Conservation (phyloP, 306 rosid genomes). For the Fragaria iinumae region DNA sequence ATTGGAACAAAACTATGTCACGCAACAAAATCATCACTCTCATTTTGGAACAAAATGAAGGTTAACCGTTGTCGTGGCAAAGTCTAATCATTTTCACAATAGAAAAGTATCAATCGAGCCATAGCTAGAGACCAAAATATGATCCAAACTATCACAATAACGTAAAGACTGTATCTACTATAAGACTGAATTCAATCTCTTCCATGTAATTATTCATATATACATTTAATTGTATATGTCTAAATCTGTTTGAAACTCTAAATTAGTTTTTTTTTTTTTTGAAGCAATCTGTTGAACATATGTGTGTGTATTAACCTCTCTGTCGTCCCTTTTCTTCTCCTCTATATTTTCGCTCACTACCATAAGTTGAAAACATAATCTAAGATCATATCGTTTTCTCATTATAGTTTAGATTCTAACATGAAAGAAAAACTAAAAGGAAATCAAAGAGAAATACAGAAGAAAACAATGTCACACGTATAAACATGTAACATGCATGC, state of each 20-base stretch:
- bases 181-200: no score
- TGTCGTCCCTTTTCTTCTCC: background rate
- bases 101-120: slow-evolving; percentile 12
- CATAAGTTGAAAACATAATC: background rate
- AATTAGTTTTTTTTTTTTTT: no score
- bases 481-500: slow-evolving; percentile 3
- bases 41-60: background rate
- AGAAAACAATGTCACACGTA: background rate
- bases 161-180: no score
- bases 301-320: no score
- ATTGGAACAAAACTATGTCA: slow-evolving; percentile 22
- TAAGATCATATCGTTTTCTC: background rate
- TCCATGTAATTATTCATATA: no score
- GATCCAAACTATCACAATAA: background rate
- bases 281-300: no score
- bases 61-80: slow-evolving; percentile 26
- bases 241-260: background rate
- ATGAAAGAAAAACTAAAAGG: background rate
- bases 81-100: slow-evolving; percentile 6
- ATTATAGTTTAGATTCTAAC: no score
- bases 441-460: background rate
- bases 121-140: background rate
- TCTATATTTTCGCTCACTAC: background rate
- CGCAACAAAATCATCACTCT: slow-evolving; percentile 31
- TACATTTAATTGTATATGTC: no score